A percentile compares a stretch with the other conserved stretches of the same genome.
Evolutionary conservation across 352 stramenopile species (phyloP).

Genomic region (Saprolegnia parasitica): DNA sequence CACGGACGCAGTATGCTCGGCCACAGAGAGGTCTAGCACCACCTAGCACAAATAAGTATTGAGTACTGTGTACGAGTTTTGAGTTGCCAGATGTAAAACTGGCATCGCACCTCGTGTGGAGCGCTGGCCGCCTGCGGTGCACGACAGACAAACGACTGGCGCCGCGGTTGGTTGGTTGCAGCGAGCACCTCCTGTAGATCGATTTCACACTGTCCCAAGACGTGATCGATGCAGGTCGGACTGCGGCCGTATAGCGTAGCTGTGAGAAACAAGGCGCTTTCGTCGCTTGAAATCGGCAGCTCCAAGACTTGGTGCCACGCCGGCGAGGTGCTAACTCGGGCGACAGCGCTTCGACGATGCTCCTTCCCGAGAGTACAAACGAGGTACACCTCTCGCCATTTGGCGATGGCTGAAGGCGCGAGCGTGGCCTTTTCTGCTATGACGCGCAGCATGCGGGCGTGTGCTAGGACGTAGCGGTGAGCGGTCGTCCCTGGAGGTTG

Average conservation of each 20-base stretch:
- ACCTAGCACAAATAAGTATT: neutral
- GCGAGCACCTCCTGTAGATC: neutral
- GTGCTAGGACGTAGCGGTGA: neutral
- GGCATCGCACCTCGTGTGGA: neutral
- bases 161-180: neutral
- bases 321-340: neutral
- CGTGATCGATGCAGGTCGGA: neutral
- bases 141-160: no score
- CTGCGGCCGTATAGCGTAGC: neutral
- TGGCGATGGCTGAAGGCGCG: neutral
- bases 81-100: neutral
- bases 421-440: constrained; percentile 15
- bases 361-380: constrained; percentile 3
- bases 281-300: neutral
- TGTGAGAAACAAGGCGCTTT: neutral
- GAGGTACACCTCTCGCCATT: constrained; percentile 4
- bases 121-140: neutral
- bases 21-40: neutral
- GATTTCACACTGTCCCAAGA: neutral
- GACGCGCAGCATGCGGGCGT: neutral
- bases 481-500: neutral
- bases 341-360: neutral
- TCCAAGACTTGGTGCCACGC: constrained; percentile 14
- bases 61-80: neutral
- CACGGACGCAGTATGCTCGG: neutral